phyloP scores from a whole-genome alignment of 2,329 filamentous ascomycete genomes.

The Trichoderma oligosporum region DNA sequence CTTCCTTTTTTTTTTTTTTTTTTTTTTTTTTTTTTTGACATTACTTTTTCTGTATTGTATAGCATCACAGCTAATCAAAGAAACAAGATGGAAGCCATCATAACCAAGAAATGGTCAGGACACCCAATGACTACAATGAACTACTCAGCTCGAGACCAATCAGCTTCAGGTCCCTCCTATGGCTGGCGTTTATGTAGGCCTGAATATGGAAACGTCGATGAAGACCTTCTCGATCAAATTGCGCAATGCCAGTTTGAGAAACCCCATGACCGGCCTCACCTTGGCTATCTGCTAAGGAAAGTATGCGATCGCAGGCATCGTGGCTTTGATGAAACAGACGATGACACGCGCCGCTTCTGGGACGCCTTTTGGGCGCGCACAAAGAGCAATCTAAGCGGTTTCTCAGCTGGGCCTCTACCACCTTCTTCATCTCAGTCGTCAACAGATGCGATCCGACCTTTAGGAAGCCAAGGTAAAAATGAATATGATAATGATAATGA shows the following conservation, averaged over 20 bases:
- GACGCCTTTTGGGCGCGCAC: conserved; percentile 12
- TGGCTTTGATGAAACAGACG: conserved; percentile 22
- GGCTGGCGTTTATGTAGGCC: conserved; percentile 23
- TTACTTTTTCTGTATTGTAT: background rate
- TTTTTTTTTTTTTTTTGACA: too few species aligned
- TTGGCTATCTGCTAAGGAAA: conserved; percentile 23
- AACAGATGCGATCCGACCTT: background rate
- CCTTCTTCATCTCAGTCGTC: background rate
- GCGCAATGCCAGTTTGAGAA: conserved; percentile 27
- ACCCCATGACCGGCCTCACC: conserved; percentile 28
- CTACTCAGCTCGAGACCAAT: conserved; percentile 1
- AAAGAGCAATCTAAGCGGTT: background rate
- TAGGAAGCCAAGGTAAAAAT: background rate
- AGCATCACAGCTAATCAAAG: background rate
- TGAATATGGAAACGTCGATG: conserved; percentile 22
- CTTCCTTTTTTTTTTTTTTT: background rate
- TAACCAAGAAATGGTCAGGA: conserved; percentile 21
- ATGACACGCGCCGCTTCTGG: conserved; percentile 25
- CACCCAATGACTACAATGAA: conserved; percentile 18
- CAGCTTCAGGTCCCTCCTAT: conserved; percentile 19
- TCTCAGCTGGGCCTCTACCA: background rate
- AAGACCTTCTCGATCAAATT: conserved; percentile 25
- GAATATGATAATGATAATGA: too few species aligned
- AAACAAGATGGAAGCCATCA: conserved; percentile 29
- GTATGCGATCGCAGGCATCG: conserved; percentile 23